Percentiles rank a stretch among this genome's conserved stretches.
phyloP scores from a whole-genome alignment of 169 alveolate species.

The Eimeria zaria region DNA sequence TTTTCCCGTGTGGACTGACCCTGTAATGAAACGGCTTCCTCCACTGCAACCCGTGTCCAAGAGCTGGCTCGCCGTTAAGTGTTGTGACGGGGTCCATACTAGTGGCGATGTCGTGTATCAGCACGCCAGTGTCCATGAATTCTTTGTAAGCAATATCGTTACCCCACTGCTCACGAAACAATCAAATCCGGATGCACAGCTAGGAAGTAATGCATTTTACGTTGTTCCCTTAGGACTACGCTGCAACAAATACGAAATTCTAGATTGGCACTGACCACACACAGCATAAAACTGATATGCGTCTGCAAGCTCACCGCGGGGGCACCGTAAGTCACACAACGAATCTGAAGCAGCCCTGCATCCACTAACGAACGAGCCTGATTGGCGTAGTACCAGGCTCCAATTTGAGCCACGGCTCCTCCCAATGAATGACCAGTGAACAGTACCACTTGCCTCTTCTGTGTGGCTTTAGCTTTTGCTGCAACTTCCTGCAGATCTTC shows the following conservation, averaged over 20 bases:
- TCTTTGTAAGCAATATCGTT: constrained; percentile 48
- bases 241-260: background rate
- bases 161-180: constrained; percentile 63
- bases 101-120: constrained; percentile 51
- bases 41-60: constrained; percentile 70
- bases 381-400: constrained; percentile 70
- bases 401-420: constrained; percentile 55
- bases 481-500: constrained; percentile 31
- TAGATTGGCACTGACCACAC: background rate
- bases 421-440: constrained; percentile 77
- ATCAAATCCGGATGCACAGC: background rate
- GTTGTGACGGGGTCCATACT: constrained; percentile 71
- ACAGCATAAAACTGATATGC: background rate
- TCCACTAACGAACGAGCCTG: constrained; percentile 12
- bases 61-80: constrained; percentile 65
- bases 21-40: constrained; percentile 68
- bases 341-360: constrained; percentile 24
- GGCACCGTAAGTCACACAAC: constrained; percentile 65
- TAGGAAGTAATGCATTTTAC: background rate
- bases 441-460: constrained; percentile 59
- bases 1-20: background rate
- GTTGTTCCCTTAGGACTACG: background rate
- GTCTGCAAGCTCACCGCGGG: constrained; percentile 46
- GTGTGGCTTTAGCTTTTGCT: background rate
- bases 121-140: constrained; percentile 25